Conservation (phyloP, 139 green algal genomes). For the Trebouxia sp. region DNA sequence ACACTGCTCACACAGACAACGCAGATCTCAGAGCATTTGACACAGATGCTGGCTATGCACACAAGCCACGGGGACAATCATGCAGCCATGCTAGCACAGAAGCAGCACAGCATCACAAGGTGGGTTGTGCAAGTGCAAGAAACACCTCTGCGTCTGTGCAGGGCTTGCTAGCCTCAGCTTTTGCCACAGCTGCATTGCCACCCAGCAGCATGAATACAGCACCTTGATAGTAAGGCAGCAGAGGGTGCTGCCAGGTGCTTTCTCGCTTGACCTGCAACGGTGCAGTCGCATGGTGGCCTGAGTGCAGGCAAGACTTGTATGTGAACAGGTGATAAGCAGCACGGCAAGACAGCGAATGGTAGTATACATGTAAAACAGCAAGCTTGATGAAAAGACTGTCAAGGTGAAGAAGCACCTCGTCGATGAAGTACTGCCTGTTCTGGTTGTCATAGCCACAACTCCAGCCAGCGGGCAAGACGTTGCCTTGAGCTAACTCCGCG, state of each 20-base stretch:
- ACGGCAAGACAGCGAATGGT: too few relatives aligned
- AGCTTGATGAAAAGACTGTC: too few relatives aligned
- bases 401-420: neutral
- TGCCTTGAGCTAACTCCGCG: neutral
- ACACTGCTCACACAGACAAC: too few relatives aligned
- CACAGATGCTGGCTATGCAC: too few relatives aligned
- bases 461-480: constrained; percentile 1
- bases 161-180: constrained; percentile 27
- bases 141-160: constrained; percentile 45
- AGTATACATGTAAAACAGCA: too few relatives aligned
- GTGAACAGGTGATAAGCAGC: too few relatives aligned
- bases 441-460: neutral
- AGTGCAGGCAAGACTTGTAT: too few relatives aligned
- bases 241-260: constrained; percentile 51
- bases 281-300: too few relatives aligned
- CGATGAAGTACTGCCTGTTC: constrained; percentile 12
- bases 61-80: too few relatives aligned
- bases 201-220: constrained; percentile 71
- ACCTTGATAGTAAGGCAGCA: constrained; percentile 64
- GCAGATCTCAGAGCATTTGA: too few relatives aligned
- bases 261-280: constrained; percentile 35
- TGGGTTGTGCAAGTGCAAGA: neutral
- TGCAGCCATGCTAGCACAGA: too few relatives aligned
- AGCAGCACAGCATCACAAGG: neutral
- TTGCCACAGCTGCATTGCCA: constrained; percentile 47